Base-by-base conservation (phyloP, 257 asterid genomes). In the Nicotiana tomentosiformis region DNA sequence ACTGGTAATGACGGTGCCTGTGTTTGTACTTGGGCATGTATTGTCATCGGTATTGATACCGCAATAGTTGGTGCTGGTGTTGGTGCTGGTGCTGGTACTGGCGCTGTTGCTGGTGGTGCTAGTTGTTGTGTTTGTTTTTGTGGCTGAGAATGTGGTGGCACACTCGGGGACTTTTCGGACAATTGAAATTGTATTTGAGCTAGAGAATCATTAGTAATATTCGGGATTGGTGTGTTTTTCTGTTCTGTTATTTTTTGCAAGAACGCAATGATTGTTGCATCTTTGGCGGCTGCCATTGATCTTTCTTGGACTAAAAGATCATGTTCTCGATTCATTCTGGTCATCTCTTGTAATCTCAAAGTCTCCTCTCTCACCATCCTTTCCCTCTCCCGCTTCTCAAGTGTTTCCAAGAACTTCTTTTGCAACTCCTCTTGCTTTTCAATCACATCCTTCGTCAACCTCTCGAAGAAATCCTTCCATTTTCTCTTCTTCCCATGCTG, bases 231-330 rank as follows among this genome's bases (percentile, higher is more conserved):
- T 16, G 66, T 3, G 55, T 82, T 85, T 53, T 89, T 87, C 61
- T 92, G 91, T 15, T 89, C 90, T 5, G 92, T 84, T 4, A 90
- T 87, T 62, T 91, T 91, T 66, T 94, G 97, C 79, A 95, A 61
- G 85, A 95, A 93, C 0, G 95, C 84, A 10, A 94, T 90, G 32
- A 95, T 90, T 0, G 99, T 97, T 1, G 93, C 87, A 37, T 95
- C 99, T 46, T 91, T 94, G 0, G 97, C 93, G 0, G 97, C 92
- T 2, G 99, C 87, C 83, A 86, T 74, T 6, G 98, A 91, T 87
- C 99, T 89, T 87, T 95, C 99, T 70, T 93, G 97, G 29, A 89
- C 88, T n/a, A 95, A 39, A 2, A 92, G 91, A 18, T 94, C 98
- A 16, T 91, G 97, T 33, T 94, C 99, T 0, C 97, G 88, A 33